These are phyloP conservation scores for Cryphonectria nitschkei DNA, from an alignment of 2,329 filamentous ascomycete species.

Conservation along the genomic window DNA sequence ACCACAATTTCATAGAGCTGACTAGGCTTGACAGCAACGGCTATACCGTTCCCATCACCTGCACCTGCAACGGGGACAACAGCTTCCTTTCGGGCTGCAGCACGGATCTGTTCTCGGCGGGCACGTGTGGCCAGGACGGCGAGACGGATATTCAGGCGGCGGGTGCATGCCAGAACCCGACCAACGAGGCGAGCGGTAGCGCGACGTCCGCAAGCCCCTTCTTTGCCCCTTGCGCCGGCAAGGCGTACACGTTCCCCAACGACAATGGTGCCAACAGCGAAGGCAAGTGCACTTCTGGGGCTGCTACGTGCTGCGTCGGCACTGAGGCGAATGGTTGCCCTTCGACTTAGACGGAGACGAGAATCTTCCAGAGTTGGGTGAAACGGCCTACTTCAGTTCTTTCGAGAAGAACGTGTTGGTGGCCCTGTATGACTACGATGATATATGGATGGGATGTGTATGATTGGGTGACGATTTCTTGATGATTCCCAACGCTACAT, in stretches of 20 bases:
- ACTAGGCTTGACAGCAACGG: conserved; percentile 17
- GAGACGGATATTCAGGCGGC: conserved; percentile 8
- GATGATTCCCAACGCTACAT: not conserved
- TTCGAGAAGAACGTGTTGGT: not conserved
- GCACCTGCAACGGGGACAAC: conserved; percentile 24
- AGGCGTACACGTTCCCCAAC: conserved; percentile 25
- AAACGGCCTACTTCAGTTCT: not conserved
- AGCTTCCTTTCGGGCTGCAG: conserved; percentile 25
- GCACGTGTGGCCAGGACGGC: conserved; percentile 9
- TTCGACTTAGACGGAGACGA: not conserved
- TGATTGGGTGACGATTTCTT: not conserved
- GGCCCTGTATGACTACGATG: not conserved
- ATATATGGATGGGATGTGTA: not conserved
- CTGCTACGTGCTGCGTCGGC: conserved; percentile 26
- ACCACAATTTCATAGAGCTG: not conserved
- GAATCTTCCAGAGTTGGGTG: not conserved
- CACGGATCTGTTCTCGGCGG: conserved; percentile 21
- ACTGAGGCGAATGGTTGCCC: conserved; percentile 16
- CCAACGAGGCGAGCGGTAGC: conserved; percentile 8
- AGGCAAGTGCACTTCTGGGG: conserved; percentile 16
- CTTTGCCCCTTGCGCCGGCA: conserved; percentile 24
- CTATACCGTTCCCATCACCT: conserved; percentile 27
- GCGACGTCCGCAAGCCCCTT: conserved; percentile 15
- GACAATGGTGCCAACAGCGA: conserved; percentile 24
- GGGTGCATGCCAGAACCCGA: conserved; percentile 26